Evolutionary conservation across 352 stramenopile species (phyloP).

Genomic region (Phytophthora foliorum): DNA sequence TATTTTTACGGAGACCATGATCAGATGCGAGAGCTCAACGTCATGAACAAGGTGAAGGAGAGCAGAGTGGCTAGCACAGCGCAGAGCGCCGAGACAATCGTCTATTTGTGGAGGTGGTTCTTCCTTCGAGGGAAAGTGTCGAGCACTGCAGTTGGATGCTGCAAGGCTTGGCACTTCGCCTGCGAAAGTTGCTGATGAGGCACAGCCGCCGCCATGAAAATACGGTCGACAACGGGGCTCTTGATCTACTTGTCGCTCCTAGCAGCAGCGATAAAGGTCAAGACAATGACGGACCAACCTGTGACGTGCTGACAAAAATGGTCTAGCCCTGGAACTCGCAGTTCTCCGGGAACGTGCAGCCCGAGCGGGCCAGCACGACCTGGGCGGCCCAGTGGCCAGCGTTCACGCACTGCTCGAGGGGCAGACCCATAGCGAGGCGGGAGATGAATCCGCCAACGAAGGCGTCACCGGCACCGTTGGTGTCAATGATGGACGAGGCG

Average conservation of each 20-base stretch:
- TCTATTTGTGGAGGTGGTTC: constrained; percentile 46
- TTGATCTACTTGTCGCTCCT: constrained; percentile 20
- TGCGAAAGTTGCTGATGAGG: constrained; percentile 31
- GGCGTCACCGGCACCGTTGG: constrained; percentile 98
- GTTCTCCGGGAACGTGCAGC: constrained; percentile 95
- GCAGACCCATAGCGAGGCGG: constrained; percentile 87
- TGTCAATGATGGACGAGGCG: constrained; percentile 97
- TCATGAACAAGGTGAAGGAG: constrained; percentile 1
- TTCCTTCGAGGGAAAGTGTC: constrained; percentile 45
- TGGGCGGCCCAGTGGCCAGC: constrained; percentile 97
- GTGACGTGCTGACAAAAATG: constrained; percentile 6
- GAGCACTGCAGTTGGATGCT: constrained; percentile 22
- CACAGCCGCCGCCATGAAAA: constrained; percentile 30
- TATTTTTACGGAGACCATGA: constrained; percentile 34
- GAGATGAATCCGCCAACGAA: constrained; percentile 99
- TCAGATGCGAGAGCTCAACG: constrained; percentile 17
- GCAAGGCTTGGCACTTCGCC: constrained; percentile 26
- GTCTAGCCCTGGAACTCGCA: constrained; percentile 93
- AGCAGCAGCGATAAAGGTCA: constrained; percentile 15
- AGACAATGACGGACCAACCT: constrained; percentile 9
- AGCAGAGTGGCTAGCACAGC: constrained; percentile 11
- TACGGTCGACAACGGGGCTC: constrained; percentile 38
- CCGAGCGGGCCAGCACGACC: constrained; percentile 97
- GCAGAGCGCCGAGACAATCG: constrained; percentile 30
- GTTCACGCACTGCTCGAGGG: constrained; percentile 95